A percentile compares a stretch with the other conserved stretches of the same genome.
phyloP scores from a whole-genome alignment of 2,329 filamentous ascomycete species.

The Beauveria brongniartii region DNA sequence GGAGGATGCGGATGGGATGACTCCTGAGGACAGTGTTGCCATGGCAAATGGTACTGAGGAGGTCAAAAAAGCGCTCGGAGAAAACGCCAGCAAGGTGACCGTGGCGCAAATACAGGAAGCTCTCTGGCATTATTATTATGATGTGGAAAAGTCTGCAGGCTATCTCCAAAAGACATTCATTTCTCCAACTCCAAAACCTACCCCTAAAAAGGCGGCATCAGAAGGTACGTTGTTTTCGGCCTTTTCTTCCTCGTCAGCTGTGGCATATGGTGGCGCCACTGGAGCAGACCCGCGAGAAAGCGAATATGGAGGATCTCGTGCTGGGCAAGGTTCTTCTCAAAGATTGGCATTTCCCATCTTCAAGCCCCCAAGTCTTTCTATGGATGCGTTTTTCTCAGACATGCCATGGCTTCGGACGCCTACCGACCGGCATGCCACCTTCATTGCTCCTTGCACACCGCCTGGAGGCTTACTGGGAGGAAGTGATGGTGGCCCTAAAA shows the following conservation, averaged over 20 bases:
- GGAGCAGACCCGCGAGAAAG: constrained; percentile 25
- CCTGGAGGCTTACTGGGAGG: constrained; percentile 72
- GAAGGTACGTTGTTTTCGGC: constrained; percentile 29
- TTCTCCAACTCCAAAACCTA: constrained; percentile 34
- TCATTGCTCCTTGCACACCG: constrained; percentile 49
- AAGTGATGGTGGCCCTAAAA: constrained; percentile 54
- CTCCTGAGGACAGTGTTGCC: constrained; percentile 36
- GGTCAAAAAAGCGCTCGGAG: constrained; percentile 58
- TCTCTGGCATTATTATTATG: constrained; percentile 94
- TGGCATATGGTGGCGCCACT: constrained; percentile 13
- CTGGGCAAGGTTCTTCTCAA: constrained; percentile 4
- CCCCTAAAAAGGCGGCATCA: constrained; percentile 31
- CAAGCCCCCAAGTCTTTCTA: constrained; percentile 12
- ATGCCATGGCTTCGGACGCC: constrained; percentile 79
- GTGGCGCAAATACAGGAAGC: constrained; percentile 72
- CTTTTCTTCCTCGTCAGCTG: constrained; percentile 10
- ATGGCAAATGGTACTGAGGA: constrained; percentile 59
- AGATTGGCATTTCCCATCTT: constrained; percentile 12
- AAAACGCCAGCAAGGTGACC: constrained; percentile 47
- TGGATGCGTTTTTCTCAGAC: constrained; percentile 55
- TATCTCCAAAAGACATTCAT: constrained; percentile 65
- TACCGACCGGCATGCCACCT: constrained; percentile 52
- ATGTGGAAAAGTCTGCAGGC: constrained; percentile 74
- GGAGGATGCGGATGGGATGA: constrained; percentile 38
- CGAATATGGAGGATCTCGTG: constrained; percentile 1